A percentile compares a stretch with the other conserved stretches of the same genome.
Evolutionary conservation across 75 land plant genomes (phyloP).

Genomic region (Sequoia sempervirens): DNA sequence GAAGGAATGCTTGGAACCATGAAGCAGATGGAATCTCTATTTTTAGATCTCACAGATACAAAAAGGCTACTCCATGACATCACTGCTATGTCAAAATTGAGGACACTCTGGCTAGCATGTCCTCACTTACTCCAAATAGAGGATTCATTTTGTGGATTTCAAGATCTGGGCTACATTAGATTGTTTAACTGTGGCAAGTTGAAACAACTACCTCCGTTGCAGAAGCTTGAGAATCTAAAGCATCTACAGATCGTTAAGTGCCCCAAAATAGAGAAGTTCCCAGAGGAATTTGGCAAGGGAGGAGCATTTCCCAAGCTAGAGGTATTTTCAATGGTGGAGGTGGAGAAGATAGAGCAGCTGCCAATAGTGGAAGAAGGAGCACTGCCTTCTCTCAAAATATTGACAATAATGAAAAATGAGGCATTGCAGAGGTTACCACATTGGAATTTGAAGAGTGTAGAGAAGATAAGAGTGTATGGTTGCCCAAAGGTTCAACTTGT

Average conservation of each 20-base stretch:
- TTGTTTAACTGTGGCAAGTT: background rate
- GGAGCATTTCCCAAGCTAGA: background rate
- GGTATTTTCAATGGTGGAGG: background rate
- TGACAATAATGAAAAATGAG: background rate
- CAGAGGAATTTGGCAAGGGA: background rate
- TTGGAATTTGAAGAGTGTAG: background rate
- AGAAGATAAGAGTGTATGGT: background rate
- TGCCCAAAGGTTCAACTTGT: background rate
- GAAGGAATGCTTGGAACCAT: background rate
- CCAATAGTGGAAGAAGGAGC: background rate
- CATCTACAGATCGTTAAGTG: background rate
- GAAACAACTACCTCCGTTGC: background rate
- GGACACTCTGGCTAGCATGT: background rate
- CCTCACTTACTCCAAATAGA: background rate
- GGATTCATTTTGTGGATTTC: background rate
- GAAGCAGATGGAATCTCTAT: background rate
- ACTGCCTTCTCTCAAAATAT: background rate
- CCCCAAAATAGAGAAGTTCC: background rate
- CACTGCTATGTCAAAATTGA: background rate
- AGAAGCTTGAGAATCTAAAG: background rate
- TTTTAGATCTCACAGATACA: background rate
- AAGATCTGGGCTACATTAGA: background rate
- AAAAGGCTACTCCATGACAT: background rate
- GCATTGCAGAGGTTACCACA: background rate
- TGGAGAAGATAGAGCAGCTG: background rate